Base-by-base conservation (phyloP, 2,329 filamentous ascomycete species). In the Zymoseptoria passerinii region DNA sequence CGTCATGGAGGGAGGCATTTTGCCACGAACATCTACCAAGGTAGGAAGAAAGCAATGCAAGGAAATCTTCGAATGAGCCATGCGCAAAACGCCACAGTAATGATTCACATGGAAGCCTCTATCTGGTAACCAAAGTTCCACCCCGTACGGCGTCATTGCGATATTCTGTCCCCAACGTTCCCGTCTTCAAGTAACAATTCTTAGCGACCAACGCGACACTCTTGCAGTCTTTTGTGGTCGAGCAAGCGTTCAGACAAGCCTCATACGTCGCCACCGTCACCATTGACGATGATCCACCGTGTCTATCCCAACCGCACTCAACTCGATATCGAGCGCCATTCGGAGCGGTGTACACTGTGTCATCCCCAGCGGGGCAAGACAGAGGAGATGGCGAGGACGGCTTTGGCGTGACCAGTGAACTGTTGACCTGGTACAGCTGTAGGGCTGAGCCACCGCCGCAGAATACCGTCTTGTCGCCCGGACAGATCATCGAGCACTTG, bases 401-500 rank as follows among this genome's bases (percentile, higher is more conserved):
- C 48, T 50, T 50, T 13, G 48, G 48, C 8, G 48, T 50, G 7
- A 27, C 16, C 18, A 50, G 48, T 40, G 53, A 40, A 13, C 50
- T 53, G 20, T 54, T 54, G 20, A 56, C 40, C 23, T 56, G 55
- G 44, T 65, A 65, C 50, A 64, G 51, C 8, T 65, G 66, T 16
- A 72, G 58, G 5, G 65, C 63, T 40, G 65, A 65, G 5, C 61
- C 62, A 29, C 58, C 67, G 40, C 70, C 70, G 53, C 70, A 72
- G 44, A 65, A 67, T 48, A 71, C 61, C 16, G 50, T 62, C 28
- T 58, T 63, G 57, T 70, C 66, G 16, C 69, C 69, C 4, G 61
- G 54, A 58, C 69, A 71, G 48, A 27, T n/a, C 23, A 20, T 50
- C 9, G 18, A 10, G n/a, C 48, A 50, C 7, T 18, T 20, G 18